Evolutionary conservation across 306 rosid species (phyloP), one percentile per base, ranked within the genome.

Genomic region (Pyrus pyrifolia): DNA sequence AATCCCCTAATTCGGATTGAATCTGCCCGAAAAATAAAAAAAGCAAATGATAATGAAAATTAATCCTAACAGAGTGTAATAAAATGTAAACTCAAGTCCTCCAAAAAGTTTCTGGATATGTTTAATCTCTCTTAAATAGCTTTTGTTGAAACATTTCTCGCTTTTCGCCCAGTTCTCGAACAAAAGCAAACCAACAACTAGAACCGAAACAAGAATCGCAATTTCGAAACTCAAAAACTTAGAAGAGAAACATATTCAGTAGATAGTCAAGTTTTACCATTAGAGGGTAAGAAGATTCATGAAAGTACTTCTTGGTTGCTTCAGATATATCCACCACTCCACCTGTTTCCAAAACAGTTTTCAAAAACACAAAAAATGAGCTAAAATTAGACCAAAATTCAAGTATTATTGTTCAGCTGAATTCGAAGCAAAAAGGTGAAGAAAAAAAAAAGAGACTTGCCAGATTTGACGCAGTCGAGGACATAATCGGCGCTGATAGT

Each of bases 401-500:
- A 52, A 0, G 21, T 19, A 52, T 52, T 17, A 6, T 21, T 14
- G 11, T 14, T 6, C 8, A 64, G 77, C 73, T 73, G 40, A 73
- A 40, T 49, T 52, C 5, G 0, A 8, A 30, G 21, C 18, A 9
- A 27, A 30, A 29, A 11, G 38, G 11, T 8, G 44, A 8, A 8
- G 38, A 38, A 40, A 71, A 53, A 22, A 58, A 44, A 31, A 57
- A 51, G 8, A 80, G 8, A 77, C 81, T 74, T 59, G 79, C 91
- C 89, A 45, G 86, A 87, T 69, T 73, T 71, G 68, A 85, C 68
- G 80, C 87, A 76, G 57, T 87, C 84, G 66, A 87, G 57, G 74
- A 85, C 81, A 49, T 87, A 87, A 71, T 75, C 87, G 61, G 72
- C 87, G 59, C 89, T 87, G 65, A 87, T 77, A 62, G 81, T 35